These are phyloP conservation scores for Cinnamomum micranthum DNA, from an alignment of 164 flowering plant species.

Conservation along the genomic window DNA sequence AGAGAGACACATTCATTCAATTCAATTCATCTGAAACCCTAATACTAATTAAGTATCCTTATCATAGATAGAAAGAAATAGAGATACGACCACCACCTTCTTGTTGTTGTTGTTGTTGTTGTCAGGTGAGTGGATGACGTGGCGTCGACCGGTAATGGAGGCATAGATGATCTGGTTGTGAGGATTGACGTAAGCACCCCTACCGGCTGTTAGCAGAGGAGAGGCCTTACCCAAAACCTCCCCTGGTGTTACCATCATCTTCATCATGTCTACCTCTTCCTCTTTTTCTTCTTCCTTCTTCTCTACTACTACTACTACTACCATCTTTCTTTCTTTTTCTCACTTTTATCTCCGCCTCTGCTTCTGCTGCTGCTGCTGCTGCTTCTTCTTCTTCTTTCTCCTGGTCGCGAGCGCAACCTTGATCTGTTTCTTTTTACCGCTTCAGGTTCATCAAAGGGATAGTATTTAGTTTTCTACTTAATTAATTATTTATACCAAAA, in stretches of 20 bases:
- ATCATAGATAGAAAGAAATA: neutral
- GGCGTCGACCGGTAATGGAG: slow-evolving; percentile 70
- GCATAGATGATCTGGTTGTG: slow-evolving; percentile 57
- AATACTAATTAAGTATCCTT: neutral
- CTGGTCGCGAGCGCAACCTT: no score
- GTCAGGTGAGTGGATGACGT: slow-evolving; percentile 47
- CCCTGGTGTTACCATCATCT: slow-evolving; percentile 73
- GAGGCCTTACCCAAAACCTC: slow-evolving; percentile 63
- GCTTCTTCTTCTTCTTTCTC: neutral
- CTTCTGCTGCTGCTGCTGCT: neutral
- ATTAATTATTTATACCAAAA: no score
- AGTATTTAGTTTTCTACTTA: no score
- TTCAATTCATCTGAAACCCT: neutral
- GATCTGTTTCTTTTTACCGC: no score
- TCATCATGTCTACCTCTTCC: no score
- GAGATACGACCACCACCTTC: no score
- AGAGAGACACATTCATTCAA: neutral
- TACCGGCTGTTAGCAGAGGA: slow-evolving; percentile 45
- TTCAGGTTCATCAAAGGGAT: no score
- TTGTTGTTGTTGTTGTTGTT: slow-evolving; percentile 6
- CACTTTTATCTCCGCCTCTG: neutral
- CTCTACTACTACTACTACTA: neutral
- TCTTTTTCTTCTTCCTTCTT: slow-evolving; percentile 11
- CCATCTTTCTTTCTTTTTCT: neutral
- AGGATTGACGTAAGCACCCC: slow-evolving; percentile 59